Percentiles rank a stretch among this genome's conserved stretches.
These are phyloP conservation scores for Microthlaspi erraticum DNA, from an alignment of 345 rosid species.

Conservation along the genomic window DNA sequence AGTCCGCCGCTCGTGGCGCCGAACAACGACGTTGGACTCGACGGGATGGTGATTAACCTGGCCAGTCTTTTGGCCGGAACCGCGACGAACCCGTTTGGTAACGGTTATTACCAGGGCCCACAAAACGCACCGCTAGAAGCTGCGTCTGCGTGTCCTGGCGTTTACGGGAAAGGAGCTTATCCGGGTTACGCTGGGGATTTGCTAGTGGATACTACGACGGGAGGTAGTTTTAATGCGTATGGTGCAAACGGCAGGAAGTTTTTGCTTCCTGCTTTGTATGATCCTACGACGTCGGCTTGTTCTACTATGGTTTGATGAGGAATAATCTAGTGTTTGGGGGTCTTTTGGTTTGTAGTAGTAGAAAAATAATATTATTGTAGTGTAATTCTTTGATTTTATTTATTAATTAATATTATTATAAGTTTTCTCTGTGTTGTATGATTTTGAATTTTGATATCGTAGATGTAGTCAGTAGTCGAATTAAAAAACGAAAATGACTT, in stretches of 20 bases:
- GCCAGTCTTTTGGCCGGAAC: constrained; percentile 84
- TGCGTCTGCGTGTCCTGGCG: constrained; percentile 81
- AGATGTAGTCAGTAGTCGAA: background rate
- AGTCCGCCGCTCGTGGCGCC: constrained; percentile 71
- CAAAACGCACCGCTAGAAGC: constrained; percentile 84
- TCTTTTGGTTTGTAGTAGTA: constrained; percentile 20
- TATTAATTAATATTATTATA: constrained; percentile 30
- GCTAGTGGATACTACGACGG: constrained; percentile 60
- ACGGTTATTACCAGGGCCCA: constrained; percentile 80
- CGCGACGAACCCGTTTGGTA: constrained; percentile 82
- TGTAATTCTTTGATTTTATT: constrained; percentile 43
- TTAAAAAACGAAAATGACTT: background rate
- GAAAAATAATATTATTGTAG: constrained; percentile 31
- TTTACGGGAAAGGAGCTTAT: constrained; percentile 79
- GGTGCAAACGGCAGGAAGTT: constrained; percentile 76
- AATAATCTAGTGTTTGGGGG: constrained; percentile 2
- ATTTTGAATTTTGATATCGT: background rate
- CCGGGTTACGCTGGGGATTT: constrained; percentile 81
- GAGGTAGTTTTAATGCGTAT: constrained; percentile 77
- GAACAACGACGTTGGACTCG: constrained; percentile 80
- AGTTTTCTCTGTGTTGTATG: background rate
- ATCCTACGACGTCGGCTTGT: constrained; percentile 64
- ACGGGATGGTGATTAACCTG: constrained; percentile 81
- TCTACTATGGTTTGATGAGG: constrained; percentile 53
- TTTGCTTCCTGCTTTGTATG: constrained; percentile 78